A percentile compares a stretch with the other conserved stretches of the same genome.
These are phyloP conservation scores for Tetrapisispora namnaoensis DNA, from an alignment of 805 yeast species.

Conservation along the genomic window DNA sequence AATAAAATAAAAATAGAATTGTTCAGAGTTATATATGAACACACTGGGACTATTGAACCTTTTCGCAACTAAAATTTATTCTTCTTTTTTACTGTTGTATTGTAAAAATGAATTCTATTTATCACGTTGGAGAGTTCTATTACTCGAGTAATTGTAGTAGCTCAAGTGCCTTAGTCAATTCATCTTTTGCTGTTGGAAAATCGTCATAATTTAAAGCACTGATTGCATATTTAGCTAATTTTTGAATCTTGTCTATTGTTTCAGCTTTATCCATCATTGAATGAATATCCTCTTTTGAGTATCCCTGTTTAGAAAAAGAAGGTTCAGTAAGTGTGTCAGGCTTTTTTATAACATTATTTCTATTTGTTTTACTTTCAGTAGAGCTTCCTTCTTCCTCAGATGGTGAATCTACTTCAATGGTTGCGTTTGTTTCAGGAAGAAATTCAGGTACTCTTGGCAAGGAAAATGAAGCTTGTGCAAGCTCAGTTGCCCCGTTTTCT, in stretches of 20 bases:
- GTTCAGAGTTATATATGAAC: no score
- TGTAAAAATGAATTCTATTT: no score
- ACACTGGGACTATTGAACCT: neutral
- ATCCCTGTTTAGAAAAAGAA: neutral
- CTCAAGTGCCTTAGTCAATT: conserved; percentile 45
- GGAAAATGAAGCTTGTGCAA: neutral
- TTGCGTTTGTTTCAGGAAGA: conserved; percentile 3
- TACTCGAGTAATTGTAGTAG: conserved; percentile 19
- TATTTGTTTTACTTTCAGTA: neutral
- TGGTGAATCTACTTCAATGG: neutral
- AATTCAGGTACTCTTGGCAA: conserved; percentile 3
- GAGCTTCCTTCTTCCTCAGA: neutral
- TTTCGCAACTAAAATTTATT: no score
- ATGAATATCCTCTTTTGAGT: conserved; percentile 33
- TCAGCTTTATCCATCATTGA: conserved; percentile 46
- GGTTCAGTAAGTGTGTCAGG: neutral
- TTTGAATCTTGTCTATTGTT: conserved; percentile 50
- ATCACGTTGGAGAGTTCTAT: no score
- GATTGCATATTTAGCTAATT: conserved; percentile 63
- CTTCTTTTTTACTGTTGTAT: no score
- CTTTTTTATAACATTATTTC: conserved; percentile 1
- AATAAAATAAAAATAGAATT: neutral
- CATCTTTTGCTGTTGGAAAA: conserved; percentile 53
- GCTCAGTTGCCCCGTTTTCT: neutral
- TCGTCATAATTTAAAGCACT: conserved; percentile 77